Evolutionary conservation across 208 protist species (phyloP).

Genomic region (Endotrypanum monterogeii): DNA sequence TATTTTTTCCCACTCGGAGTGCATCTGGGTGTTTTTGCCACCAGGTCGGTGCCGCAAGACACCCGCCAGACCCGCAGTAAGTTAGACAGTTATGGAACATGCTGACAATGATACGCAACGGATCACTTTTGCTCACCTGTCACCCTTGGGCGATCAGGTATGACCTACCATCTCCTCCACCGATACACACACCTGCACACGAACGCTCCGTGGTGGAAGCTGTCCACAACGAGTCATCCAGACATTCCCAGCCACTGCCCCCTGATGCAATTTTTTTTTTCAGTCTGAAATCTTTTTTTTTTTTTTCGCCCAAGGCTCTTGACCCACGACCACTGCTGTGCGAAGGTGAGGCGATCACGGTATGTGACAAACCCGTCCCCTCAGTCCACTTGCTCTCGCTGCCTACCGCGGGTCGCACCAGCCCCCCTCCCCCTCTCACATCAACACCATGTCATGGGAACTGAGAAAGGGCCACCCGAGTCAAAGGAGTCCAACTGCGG

Average conservation of each 20-base stretch:
- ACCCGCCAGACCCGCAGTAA: no score
- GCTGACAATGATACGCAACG: no score
- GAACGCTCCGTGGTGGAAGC: not conserved
- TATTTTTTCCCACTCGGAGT: not conserved
- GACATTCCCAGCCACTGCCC: not conserved
- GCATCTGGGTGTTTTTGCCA: not conserved
- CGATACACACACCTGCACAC: not conserved
- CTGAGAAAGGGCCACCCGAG: not conserved
- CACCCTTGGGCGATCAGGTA: no score
- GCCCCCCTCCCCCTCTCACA: no score
- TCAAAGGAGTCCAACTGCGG: not conserved
- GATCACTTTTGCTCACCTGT: not conserved
- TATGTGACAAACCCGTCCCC: not conserved
- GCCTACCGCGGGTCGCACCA: not conserved
- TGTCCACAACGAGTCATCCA: not conserved
- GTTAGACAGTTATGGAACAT: no score
- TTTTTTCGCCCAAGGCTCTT: not conserved
- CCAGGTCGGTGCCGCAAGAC: no score
- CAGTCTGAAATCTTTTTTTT: not conserved
- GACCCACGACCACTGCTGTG: not conserved
- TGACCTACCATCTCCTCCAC: not conserved
- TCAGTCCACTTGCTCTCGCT: not conserved
- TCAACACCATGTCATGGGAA: slow-evolving; percentile 8
- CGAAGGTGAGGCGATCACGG: not conserved
- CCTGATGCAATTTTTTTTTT: not conserved